Base-by-base conservation (phyloP, 495 filamentous ascomycete genomes). In the Thermothielavioides terrestris region DNA sequence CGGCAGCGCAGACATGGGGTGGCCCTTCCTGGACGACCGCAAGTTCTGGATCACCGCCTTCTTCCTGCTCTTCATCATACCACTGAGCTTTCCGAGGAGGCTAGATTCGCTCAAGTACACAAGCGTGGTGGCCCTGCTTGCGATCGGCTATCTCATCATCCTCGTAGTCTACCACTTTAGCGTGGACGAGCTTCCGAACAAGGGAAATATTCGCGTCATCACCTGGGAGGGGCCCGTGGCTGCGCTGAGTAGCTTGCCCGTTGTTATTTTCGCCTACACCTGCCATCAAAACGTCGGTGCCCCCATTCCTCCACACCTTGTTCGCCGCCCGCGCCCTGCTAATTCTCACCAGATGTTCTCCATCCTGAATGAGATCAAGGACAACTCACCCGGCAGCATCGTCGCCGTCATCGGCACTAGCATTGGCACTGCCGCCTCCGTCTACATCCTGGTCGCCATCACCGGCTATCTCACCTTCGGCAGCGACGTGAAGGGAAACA, bases 31-130 rank as follows among this genome's bases (percentile, higher is more conserved):
- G 41, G 74, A 87, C 32, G 89, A 98, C 63, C 79, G 94, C 28
- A 84, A 88, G 60, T 97, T 98, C 62, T 98, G 92, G 92, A 84
- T 98, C 40, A 96, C 92, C n/a, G 91, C 79, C 17, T 98, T 81
- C 26, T 97, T 97, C 60, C 91, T 96, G 86, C 73, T 98, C 54
- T 79, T 94, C 52, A 85, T 98, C 48, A 96, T 97, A 53, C 92
- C 92, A 10, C 68, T 98, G 46, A 91, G 89, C 23, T 98, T 96
- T 58, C 74, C 96, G 7, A 84, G 88, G 48, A 80, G 87, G 15
- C 71, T 98, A 23, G 92, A 98, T 65, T 96, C 90, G 22, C 73
- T 98, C 45, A 97, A 97, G 70, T 98, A 98, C 58, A 98, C 94
- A 6, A 95, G 89, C 59, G 74, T 98, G 53, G 79, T 95, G 41